These are phyloP conservation scores for Cutaneotrichosporon cavernicola DNA, from an alignment of 1,284 basidiomycete genomes.

Conservation along the genomic window DNA sequence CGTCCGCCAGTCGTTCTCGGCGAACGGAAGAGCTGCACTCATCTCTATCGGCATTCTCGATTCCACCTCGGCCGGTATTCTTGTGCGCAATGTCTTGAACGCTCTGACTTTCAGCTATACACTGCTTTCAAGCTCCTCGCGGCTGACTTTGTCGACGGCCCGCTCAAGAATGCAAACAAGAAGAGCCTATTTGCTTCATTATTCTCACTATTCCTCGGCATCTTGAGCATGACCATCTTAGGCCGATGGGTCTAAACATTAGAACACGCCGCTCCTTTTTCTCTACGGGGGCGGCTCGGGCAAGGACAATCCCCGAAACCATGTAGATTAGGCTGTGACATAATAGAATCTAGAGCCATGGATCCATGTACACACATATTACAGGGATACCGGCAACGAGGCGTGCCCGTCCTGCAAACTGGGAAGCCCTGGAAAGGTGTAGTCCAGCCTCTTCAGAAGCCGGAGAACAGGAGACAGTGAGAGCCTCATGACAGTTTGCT, in stretches of 20 bases:
- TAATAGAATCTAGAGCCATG: neutral
- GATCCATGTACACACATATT: neutral
- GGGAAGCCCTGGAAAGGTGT: too few species aligned
- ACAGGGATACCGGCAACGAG: too few species aligned
- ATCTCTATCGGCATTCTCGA: constrained; percentile 53
- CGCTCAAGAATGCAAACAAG: constrained; percentile 22
- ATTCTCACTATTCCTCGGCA: constrained; percentile 29
- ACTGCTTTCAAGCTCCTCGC: constrained; percentile 37
- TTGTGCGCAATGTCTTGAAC: constrained; percentile 45
- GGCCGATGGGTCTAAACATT: constrained; percentile 45
- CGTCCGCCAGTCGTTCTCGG: constrained; percentile 35
- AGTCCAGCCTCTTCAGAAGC: too few species aligned
- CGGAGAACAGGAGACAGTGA: too few species aligned
- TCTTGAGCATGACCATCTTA: constrained; percentile 45
- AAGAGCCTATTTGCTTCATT: constrained; percentile 31
- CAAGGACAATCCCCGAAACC: neutral
- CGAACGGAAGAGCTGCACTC: constrained; percentile 38
- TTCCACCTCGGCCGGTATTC: constrained; percentile 78
- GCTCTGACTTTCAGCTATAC: constrained; percentile 28
- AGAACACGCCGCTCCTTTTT: neutral
- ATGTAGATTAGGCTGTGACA: neutral
- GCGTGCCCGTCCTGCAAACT: too few species aligned
- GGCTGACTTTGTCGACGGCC: constrained; percentile 34
- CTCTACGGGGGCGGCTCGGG: neutral
- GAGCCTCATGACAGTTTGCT: too few species aligned